These are phyloP conservation scores for Lunasporangiospora selenospora DNA, from an alignment of 192 early-diverging fungal species.

Conservation along the genomic window DNA sequence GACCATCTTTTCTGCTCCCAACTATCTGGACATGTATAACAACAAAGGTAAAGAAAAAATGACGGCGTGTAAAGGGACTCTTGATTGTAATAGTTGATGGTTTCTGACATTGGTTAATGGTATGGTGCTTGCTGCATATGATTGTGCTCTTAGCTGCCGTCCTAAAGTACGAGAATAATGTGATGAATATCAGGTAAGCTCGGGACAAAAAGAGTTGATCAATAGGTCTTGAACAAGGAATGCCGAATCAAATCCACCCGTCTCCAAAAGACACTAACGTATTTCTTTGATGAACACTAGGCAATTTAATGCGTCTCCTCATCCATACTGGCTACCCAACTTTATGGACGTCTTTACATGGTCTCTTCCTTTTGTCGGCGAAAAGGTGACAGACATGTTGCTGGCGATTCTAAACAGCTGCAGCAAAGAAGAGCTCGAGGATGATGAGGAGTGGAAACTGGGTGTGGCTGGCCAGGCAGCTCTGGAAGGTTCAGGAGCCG, in stretches of 20 bases:
- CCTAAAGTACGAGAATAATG: conserved; percentile 98
- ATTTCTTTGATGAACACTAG: not conserved
- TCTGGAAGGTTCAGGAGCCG: not conserved
- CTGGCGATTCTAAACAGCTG: conserved; percentile 91
- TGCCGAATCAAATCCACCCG: too few relatives aligned
- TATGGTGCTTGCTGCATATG: too few relatives aligned
- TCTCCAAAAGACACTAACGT: too few relatives aligned
- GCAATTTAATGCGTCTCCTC: conserved; percentile 84
- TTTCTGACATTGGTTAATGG: too few relatives aligned
- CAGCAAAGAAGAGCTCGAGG: conserved; percentile 88
- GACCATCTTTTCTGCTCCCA: conserved; percentile 98
- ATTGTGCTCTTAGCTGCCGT: conserved; percentile 72
- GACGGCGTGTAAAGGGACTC: not conserved
- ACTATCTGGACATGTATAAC: conserved; percentile 96
- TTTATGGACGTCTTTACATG: conserved; percentile 99
- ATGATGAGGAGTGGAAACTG: conserved; percentile 49
- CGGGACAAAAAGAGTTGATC: too few relatives aligned
- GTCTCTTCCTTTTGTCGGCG: conserved; percentile 96
- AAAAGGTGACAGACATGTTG: conserved; percentile 98
- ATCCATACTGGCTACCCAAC: conserved; percentile 97
- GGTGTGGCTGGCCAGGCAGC: not conserved
- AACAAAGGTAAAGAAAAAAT: conserved; percentile 69
- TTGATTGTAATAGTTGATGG: too few relatives aligned
- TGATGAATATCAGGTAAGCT: conserved; percentile 90
- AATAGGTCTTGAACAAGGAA: too few relatives aligned